A percentile compares a stretch with the other conserved stretches of the same genome.
Conservation (phyloP, 495 filamentous ascomycete species). For the Eremomyces bilateralis region DNA sequence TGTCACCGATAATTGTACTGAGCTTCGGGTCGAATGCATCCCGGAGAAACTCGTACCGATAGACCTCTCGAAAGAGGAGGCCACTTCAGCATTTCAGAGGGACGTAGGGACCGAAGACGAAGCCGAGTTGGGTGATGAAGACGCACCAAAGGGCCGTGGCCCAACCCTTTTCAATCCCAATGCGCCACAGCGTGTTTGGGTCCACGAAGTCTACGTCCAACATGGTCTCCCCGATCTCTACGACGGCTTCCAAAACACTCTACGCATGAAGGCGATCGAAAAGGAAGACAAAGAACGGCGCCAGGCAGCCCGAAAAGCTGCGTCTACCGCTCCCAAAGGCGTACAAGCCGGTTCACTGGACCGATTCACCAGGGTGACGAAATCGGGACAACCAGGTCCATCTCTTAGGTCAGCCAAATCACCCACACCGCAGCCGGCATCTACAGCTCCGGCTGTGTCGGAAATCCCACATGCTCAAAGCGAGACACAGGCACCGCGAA, state of each 20-base stretch:
- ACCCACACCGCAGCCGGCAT: no score
- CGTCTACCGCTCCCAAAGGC: background rate
- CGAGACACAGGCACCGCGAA: no score
- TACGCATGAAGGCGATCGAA: background rate
- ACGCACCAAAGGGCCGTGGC: background rate
- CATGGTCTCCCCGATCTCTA: background rate
- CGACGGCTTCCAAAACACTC: background rate
- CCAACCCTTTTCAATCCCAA: background rate
- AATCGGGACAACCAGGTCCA: no score
- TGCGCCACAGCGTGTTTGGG: background rate
- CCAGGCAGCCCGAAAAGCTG: background rate
- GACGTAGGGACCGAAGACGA: conserved; percentile 27
- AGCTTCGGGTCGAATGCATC: conserved; percentile 56
- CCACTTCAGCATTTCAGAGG: conserved; percentile 19
- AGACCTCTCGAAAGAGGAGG: conserved; percentile 32
- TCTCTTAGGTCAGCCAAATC: no score
- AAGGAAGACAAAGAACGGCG: background rate
- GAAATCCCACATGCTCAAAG: no score
- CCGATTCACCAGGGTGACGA: background rate
- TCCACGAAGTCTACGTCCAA: background rate
- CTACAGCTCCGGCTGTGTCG: no score
- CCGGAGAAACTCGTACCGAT: conserved; percentile 58
- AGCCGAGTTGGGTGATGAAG: background rate
- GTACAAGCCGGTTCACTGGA: background rate
- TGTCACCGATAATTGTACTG: conserved; percentile 50